phyloP scores from a whole-genome alignment of 2,329 filamentous ascomycete genomes.

The Diaporthe vexans region DNA sequence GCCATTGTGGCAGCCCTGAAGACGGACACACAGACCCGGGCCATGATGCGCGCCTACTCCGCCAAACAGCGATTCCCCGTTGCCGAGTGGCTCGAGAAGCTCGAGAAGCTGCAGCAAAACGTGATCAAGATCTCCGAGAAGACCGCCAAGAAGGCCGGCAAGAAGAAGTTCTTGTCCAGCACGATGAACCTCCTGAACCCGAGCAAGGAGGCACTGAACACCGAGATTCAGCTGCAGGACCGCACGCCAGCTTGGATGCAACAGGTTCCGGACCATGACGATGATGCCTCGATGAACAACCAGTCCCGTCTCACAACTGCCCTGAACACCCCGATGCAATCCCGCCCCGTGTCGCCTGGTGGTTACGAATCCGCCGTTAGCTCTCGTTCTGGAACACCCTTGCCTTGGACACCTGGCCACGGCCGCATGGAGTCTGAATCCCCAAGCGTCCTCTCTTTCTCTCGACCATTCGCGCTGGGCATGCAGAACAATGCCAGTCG shows the following conservation, averaged over 20 bases:
- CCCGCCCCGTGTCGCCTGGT: constrained; percentile 41
- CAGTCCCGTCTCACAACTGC: constrained; percentile 41
- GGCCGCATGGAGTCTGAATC: constrained; percentile 33
- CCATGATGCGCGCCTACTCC: constrained; percentile 74
- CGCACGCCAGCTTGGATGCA: constrained; percentile 38
- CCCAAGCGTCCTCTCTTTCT: constrained; percentile 35
- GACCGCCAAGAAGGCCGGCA: constrained; percentile 47
- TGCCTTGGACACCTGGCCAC: constrained; percentile 41
- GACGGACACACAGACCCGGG: constrained; percentile 67
- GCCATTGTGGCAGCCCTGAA: constrained; percentile 71
- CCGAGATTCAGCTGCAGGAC: constrained; percentile 38
- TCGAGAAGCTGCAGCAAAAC: constrained; percentile 71
- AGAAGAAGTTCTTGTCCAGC: constrained; percentile 43
- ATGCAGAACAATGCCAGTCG: constrained; percentile 51
- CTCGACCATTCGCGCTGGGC: constrained; percentile 25
- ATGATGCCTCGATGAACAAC: constrained; percentile 19
- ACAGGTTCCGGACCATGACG: constrained; percentile 34
- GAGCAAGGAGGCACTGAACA: constrained; percentile 36
- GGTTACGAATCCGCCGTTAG: constrained; percentile 40
- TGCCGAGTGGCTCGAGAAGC: constrained; percentile 74
- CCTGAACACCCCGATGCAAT: constrained; percentile 43
- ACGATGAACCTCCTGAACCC: constrained; percentile 41
- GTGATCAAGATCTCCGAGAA: constrained; percentile 60
- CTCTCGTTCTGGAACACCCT: constrained; percentile 8
- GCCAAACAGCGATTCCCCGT: constrained; percentile 76